These are phyloP conservation scores for Areca catechu DNA, from an alignment of 176 grass and related monocot genomes.

Conservation along the genomic window DNA sequence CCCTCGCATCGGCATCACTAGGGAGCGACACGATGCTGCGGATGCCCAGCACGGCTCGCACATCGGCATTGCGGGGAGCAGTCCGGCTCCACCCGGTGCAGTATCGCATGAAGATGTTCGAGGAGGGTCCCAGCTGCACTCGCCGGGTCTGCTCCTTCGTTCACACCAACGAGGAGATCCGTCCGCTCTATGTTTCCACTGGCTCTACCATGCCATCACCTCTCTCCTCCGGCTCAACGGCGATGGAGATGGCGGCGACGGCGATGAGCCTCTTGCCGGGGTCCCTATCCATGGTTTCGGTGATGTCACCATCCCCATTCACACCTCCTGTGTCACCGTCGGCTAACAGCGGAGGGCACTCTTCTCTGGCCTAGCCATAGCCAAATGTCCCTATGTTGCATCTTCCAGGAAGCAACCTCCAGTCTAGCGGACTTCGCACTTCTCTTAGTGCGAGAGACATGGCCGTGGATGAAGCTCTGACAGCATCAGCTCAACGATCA, in stretches of 20 bases:
- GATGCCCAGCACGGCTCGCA: no score
- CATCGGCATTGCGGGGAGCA: no score
- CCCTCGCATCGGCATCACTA: no score
- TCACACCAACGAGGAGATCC: conserved; percentile 65
- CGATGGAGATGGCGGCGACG: conserved; percentile 68
- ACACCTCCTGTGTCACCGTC: conserved; percentile 21
- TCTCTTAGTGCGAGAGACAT: conserved; percentile 81
- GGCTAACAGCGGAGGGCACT: conserved; percentile 3
- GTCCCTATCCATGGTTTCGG: conserved; percentile 49
- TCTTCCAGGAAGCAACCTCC: conserved; percentile 30
- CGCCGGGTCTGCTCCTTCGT: conserved; percentile 89
- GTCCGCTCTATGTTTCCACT: conserved; percentile 51
- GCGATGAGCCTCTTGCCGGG: conserved; percentile 47
- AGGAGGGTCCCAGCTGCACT: conserved; percentile 54
- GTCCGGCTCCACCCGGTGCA: conserved; percentile 20
- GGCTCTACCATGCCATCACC: conserved; percentile 58
- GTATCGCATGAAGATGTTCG: conserved; percentile 41
- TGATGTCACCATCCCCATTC: conserved; percentile 15
- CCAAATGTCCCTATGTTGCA: conserved; percentile 18
- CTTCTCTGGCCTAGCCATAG: conserved; percentile 17
- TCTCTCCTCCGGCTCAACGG: conserved; percentile 30
- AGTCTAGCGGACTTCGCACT: conserved; percentile 67
- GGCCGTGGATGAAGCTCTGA: conserved; percentile 40
- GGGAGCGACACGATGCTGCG: no score
- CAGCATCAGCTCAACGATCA: conserved; percentile 49